Percentiles rank a stretch among this genome's conserved stretches.
Evolutionary conservation across 2,329 filamentous ascomycete genomes (phyloP).

Genomic region (Aspergillus puulaauensis): DNA sequence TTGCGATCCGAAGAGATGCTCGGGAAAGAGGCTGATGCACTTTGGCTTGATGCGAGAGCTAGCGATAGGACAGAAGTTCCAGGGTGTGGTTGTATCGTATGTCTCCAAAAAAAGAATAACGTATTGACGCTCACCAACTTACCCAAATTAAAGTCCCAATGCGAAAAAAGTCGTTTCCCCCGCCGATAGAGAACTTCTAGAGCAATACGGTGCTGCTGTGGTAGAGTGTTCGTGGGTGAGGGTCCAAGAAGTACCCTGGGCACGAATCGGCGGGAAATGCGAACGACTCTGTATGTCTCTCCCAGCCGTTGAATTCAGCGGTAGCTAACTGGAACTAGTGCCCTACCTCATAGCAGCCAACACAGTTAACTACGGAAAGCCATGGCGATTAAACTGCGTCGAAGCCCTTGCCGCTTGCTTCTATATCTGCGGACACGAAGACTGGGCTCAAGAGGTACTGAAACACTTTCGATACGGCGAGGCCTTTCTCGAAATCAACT

Average conservation of each 20-base stretch:
- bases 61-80: conserved; percentile 85
- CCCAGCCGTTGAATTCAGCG: neutral
- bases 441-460: conserved; percentile 85
- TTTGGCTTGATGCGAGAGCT: conserved; percentile 92
- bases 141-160: conserved; percentile 62
- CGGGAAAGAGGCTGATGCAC: conserved; percentile 89
- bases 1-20: conserved; percentile 95
- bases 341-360: conserved; percentile 97
- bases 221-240: conserved; percentile 98
- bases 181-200: conserved; percentile 76
- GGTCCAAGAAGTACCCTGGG: conserved; percentile 86
- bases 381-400: conserved; percentile 92
- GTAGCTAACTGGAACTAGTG: conserved; percentile 43
- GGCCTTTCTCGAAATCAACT: conserved; percentile 89
- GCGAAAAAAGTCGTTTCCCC: conserved; percentile 82
- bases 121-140: neutral
- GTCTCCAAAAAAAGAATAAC: conserved; percentile 19
- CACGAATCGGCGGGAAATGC: conserved; percentile 87
- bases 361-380: conserved; percentile 93
- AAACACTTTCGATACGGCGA: conserved; percentile 84
- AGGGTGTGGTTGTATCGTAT: conserved; percentile 83
- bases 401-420: conserved; percentile 93
- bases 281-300: conserved; percentile 64
- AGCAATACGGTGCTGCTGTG: conserved; percentile 88
- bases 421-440: conserved; percentile 83